phyloP scores from a whole-genome alignment of 2,329 filamentous ascomycete genomes.

The Fusarium lyarnte region DNA sequence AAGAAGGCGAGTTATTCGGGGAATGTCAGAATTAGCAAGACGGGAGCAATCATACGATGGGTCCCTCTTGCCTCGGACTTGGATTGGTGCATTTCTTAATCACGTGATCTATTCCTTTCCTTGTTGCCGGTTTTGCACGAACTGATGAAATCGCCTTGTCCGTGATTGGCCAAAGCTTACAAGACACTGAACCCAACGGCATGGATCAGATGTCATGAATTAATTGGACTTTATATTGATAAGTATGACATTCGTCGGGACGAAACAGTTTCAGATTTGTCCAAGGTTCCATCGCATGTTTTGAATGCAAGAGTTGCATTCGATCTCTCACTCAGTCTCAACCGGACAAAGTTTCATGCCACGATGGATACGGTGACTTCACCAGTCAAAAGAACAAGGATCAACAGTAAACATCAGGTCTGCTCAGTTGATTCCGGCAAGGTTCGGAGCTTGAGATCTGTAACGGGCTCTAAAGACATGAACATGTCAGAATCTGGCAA shows the following conservation, averaged over 20 bases:
- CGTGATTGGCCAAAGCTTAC: constrained; percentile 21
- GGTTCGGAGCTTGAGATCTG: neutral
- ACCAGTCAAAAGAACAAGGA: neutral
- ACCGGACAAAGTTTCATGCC: neutral
- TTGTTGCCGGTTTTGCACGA: constrained; percentile 33
- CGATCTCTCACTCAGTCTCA: neutral
- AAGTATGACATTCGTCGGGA: neutral
- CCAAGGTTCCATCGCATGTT: neutral
- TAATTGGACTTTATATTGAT: neutral
- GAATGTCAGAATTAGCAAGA: constrained; percentile 32
- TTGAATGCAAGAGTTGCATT: neutral
- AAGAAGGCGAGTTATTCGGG: constrained; percentile 41
- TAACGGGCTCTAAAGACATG: neutral
- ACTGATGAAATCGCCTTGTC: constrained; percentile 23
- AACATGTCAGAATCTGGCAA: neutral
- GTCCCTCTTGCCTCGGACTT: constrained; percentile 18
- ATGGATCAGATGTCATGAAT: neutral
- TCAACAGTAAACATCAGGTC: neutral
- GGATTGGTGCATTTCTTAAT: constrained; percentile 9
- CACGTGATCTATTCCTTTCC: constrained; percentile 12
- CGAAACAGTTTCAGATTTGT: neutral
- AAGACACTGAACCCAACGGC: neutral
- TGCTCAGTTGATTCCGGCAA: neutral
- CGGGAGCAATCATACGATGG: constrained; percentile 46
- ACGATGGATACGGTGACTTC: neutral